A percentile compares a stretch with the other conserved stretches of the same genome.
Evolutionary conservation across 2,329 filamentous ascomycete genomes (phyloP).

Genomic region (Pyrenophora teres): DNA sequence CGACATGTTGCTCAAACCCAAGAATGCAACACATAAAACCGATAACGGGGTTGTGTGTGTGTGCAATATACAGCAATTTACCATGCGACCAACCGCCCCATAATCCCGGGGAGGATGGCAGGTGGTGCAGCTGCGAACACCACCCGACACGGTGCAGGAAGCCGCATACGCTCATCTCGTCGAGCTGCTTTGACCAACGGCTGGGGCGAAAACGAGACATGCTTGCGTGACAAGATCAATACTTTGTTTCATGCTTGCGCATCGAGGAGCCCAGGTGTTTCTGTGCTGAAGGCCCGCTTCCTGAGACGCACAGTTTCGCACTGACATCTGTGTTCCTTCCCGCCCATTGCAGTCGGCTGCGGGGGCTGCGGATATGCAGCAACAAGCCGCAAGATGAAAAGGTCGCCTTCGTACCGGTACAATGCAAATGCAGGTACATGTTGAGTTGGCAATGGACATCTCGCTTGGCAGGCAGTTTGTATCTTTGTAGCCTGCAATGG

Average conservation of each 20-base stretch:
- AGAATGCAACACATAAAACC: constrained; percentile 4
- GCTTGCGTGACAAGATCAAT: not conserved
- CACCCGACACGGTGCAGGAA: constrained; percentile 1
- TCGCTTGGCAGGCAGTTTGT: not conserved
- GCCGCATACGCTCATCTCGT: constrained; percentile 3
- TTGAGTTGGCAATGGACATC: not conserved
- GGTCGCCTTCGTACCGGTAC: not conserved
- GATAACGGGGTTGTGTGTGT: constrained; percentile 4
- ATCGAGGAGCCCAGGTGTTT: not conserved
- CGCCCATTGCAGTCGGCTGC: not conserved
- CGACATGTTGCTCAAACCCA: not conserved
- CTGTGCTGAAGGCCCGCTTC: not conserved
- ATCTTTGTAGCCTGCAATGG: not conserved
- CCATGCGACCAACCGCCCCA: constrained; percentile 3
- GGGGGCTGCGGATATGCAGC: not conserved
- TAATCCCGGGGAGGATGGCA: not conserved
- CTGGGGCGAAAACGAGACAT: not conserved
- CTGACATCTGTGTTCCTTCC: constrained; percentile 1
- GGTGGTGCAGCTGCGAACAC: constrained; percentile 3
- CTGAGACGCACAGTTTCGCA: not conserved
- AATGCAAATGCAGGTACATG: not conserved
- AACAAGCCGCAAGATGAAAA: not conserved
- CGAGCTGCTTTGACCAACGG: constrained; percentile 5
- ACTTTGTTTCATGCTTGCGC: not conserved
- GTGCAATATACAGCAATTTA: constrained; percentile 9